Evolutionary conservation across 352 stramenopile species (phyloP).

Genomic region (Phytophthora meadii): DNA sequence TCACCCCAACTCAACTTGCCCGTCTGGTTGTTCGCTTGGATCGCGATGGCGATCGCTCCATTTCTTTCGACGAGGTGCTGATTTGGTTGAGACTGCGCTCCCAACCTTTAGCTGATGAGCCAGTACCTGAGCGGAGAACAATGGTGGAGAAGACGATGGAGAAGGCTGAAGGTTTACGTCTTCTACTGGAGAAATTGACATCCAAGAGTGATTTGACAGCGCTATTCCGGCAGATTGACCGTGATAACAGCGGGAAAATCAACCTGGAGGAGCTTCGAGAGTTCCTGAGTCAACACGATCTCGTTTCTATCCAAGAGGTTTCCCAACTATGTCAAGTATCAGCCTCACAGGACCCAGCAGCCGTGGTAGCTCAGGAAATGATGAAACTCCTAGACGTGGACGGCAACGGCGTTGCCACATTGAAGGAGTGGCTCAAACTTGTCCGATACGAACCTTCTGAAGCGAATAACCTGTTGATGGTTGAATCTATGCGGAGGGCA

Average conservation of each 20-base stretch:
- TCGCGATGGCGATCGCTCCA: conserved; percentile 51
- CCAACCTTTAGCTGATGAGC: background rate
- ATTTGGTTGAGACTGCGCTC: conserved; percentile 61
- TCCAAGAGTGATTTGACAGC: conserved; percentile 22
- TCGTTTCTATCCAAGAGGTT: conserved; percentile 11
- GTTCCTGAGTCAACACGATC: conserved; percentile 44
- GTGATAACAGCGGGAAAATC: conserved; percentile 63
- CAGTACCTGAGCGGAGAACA: background rate
- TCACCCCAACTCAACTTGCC: conserved; percentile 55
- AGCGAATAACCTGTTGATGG: conserved; percentile 20
- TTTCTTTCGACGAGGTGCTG: conserved; percentile 79
- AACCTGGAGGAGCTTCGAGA: conserved; percentile 53
- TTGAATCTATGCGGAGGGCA: conserved; percentile 31
- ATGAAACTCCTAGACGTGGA: conserved; percentile 58
- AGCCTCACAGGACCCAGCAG: conserved; percentile 6
- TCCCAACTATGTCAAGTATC: conserved; percentile 24
- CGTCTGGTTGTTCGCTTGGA: conserved; percentile 65
- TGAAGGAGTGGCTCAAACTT: conserved; percentile 61
- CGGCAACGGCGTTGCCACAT: conserved; percentile 61
- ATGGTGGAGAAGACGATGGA: conserved; percentile 18
- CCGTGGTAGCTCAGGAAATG: conserved; percentile 38
- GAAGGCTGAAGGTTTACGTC: conserved; percentile 24
- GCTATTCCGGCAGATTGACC: conserved; percentile 61
- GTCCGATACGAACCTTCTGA: conserved; percentile 21
- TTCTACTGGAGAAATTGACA: conserved; percentile 30